Conservation (phyloP, 2,329 filamentous ascomycete species). For the Ascochyta pisi region DNA sequence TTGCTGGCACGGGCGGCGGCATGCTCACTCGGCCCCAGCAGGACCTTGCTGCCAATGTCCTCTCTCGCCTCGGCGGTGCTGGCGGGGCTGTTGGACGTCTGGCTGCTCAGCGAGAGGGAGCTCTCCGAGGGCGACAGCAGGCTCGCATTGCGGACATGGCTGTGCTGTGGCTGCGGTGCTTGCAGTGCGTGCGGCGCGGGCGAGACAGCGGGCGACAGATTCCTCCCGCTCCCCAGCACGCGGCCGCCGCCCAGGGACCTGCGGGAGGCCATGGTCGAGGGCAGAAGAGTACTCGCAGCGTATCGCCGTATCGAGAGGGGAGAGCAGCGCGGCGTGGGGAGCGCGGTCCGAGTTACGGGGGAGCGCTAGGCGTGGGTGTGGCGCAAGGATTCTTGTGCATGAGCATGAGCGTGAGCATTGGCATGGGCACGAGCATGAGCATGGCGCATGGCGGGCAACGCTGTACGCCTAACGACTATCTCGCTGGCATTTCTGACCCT, state of each 20-base stretch:
- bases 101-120: conserved; percentile 78
- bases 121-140: conserved; percentile 71
- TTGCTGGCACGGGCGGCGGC: conserved; percentile 64
- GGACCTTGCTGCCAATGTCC: conserved; percentile 83
- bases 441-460: conserved; percentile 9
- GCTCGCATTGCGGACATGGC: conserved; percentile 51
- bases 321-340: conserved; percentile 15
- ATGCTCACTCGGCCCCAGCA: conserved; percentile 65
- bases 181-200: conserved; percentile 26
- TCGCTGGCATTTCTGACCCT: no score
- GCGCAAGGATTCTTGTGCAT: conserved; percentile 27
- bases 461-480: conserved; percentile 2
- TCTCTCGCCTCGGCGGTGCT: conserved; percentile 71
- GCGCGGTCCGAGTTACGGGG: conserved; percentile 22
- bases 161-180: conserved; percentile 34
- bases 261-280: conserved; percentile 49
- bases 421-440: conserved; percentile 4
- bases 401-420: background rate
- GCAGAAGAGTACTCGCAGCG: background rate
- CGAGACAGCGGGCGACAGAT: conserved; percentile 70
- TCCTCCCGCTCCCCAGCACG: conserved; percentile 85
- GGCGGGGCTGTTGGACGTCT: conserved; percentile 73
- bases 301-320: background rate
- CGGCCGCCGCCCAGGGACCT: conserved; percentile 87
- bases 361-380: conserved; percentile 23